These are phyloP conservation scores for Globisporangium nodosum DNA, from an alignment of 352 stramenopile genomes.

Conservation along the genomic window DNA sequence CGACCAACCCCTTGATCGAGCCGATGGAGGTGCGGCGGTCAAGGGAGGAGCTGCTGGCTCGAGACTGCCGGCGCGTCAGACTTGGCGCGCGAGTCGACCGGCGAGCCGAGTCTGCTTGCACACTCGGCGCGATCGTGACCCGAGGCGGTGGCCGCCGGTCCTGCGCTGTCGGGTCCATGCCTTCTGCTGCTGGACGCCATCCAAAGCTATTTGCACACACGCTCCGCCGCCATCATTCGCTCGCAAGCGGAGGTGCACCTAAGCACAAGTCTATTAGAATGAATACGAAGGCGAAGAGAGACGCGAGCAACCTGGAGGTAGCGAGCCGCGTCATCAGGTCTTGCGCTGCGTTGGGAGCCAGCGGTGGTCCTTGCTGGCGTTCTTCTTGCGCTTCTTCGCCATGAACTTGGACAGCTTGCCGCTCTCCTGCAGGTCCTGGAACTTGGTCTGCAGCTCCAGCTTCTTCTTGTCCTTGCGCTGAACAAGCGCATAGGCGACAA, in stretches of 20 bases:
- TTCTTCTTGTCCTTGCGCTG: slow-evolving; percentile 90
- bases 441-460: slow-evolving; percentile 87
- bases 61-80: slow-evolving; percentile 11
- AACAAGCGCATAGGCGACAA: slow-evolving; percentile 1
- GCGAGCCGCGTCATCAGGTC: slow-evolving; percentile 11
- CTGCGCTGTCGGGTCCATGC: slow-evolving; percentile 6
- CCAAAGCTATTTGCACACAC: no score
- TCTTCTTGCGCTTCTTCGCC: slow-evolving; percentile 92
- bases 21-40: slow-evolving; percentile 10
- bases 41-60: neutral
- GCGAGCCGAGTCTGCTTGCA: neutral
- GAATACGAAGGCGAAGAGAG: no score
- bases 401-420: slow-evolving; percentile 91
- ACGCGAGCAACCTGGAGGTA: no score
- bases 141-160: slow-evolving; percentile 7
- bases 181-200: neutral
- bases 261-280: no score
- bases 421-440: slow-evolving; percentile 84
- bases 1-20: slow-evolving; percentile 11
- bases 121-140: slow-evolving; percentile 13
- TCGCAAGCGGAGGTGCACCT: no score
- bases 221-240: no score
- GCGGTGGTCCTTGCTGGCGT: slow-evolving; percentile 90
- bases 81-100: slow-evolving; percentile 4
- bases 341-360: slow-evolving; percentile 87